These are phyloP conservation scores for Orbilia blumenaviensis DNA, from an alignment of 2,329 filamentous ascomycete genomes.

Conservation along the genomic window DNA sequence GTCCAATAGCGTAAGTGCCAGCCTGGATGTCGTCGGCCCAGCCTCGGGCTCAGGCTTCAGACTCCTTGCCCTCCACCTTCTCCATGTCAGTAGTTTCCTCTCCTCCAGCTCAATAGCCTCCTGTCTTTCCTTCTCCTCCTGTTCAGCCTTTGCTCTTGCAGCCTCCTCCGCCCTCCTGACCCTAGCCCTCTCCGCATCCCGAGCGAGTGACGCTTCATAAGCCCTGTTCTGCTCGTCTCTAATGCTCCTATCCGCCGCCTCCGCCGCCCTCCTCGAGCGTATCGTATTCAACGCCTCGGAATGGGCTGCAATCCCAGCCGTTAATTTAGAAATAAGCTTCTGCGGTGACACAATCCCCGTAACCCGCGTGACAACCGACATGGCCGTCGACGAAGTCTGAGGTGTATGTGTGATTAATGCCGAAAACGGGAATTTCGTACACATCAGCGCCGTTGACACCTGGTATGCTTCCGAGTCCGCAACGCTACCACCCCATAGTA, in stretches of 20 bases:
- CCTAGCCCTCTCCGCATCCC: slow-evolving; percentile 83
- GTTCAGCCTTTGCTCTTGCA: slow-evolving; percentile 71
- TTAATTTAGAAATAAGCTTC: slow-evolving; percentile 79
- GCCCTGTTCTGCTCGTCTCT: slow-evolving; percentile 90
- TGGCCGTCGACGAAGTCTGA: slow-evolving; percentile 70
- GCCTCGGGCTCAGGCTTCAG: slow-evolving; percentile 74
- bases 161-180: slow-evolving; percentile 74
- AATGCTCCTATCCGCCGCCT: slow-evolving; percentile 80
- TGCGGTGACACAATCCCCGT: slow-evolving; percentile 74
- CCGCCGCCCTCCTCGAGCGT: slow-evolving; percentile 78
- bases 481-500: slow-evolving; percentile 93
- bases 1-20: slow-evolving; percentile 70
- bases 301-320: slow-evolving; percentile 77
- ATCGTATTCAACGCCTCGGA: slow-evolving; percentile 77
- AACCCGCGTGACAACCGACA: slow-evolving; percentile 86
- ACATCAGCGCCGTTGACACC: slow-evolving; percentile 83
- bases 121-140: slow-evolving; percentile 64
- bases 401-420: slow-evolving; percentile 88
- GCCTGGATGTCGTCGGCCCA: slow-evolving; percentile 67
- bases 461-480: slow-evolving; percentile 94
- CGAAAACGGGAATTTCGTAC: slow-evolving; percentile 91
- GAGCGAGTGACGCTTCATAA: slow-evolving; percentile 89
- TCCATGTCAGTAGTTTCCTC: slow-evolving; percentile 68
- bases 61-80: slow-evolving; percentile 76
- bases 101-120: slow-evolving; percentile 68